Conservation (phyloP, 2,329 filamentous ascomycete species). For the Arthroderma uncinatum region DNA sequence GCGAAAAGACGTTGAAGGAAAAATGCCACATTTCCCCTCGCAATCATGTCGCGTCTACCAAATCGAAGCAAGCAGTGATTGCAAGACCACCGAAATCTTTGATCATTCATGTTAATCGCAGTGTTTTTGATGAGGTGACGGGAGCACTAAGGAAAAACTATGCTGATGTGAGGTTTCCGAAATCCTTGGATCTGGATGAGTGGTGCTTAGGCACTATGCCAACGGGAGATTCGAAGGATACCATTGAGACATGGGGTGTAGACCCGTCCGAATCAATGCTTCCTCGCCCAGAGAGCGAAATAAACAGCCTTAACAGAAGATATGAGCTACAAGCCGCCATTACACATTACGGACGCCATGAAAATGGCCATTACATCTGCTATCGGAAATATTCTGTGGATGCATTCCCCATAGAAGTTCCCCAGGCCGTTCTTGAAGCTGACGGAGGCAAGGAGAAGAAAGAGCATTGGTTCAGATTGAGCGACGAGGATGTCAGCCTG, state of each 20-base stretch:
- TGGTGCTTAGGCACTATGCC: conserved; percentile 64
- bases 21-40: conserved; percentile 57
- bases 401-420: conserved; percentile 25
- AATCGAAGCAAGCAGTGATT: conserved; percentile 80
- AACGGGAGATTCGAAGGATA: conserved; percentile 21
- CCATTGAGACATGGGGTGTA: conserved; percentile 56
- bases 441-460: conserved; percentile 27
- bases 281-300: conserved; percentile 46
- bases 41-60: conserved; percentile 63
- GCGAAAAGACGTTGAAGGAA: conserved; percentile 52
- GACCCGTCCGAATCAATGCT: conserved; percentile 65
- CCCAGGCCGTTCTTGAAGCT: conserved; percentile 24
- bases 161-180: conserved; percentile 66
- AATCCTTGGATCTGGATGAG: conserved; percentile 60
- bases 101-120: conserved; percentile 81
- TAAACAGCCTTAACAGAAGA: conserved; percentile 37
- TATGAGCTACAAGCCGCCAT: conserved; percentile 77
- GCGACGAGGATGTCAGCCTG: conserved; percentile 70
- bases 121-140: conserved; percentile 75
- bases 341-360: conserved; percentile 80
- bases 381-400: conserved; percentile 58
- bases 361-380: conserved; percentile 92
- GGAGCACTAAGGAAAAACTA: conserved; percentile 74
- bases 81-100: conserved; percentile 70
- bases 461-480: conserved; percentile 76